phyloP scores from a whole-genome alignment of 805 yeast genomes.

The Lachancea fermentati region DNA sequence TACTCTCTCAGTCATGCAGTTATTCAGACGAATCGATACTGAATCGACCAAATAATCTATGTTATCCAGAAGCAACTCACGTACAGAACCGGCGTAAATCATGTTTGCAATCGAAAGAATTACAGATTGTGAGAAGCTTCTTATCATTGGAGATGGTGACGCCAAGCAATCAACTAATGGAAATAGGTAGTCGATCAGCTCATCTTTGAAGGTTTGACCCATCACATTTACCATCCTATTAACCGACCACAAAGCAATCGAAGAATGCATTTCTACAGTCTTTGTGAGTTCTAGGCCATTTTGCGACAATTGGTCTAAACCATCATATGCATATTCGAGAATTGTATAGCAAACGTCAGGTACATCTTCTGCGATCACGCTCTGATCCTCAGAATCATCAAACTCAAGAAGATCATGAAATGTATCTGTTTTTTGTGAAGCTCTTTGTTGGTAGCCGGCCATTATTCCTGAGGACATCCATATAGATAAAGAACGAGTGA shows the following conservation, averaged over 20 bases:
- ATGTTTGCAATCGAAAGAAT: conserved; percentile 44
- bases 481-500: conserved; percentile 20
- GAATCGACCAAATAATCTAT: conserved; percentile 78
- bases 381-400: conserved; percentile 6
- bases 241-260: conserved; percentile 19
- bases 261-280: conserved; percentile 21
- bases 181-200: conserved; percentile 64
- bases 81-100: conserved; percentile 53
- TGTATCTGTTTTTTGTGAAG: conserved; percentile 18
- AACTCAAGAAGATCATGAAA: conserved; percentile 10
- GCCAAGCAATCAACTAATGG: conserved; percentile 73
- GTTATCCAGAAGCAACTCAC: conserved; percentile 54
- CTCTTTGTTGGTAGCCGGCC: conserved; percentile 18
- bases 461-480: conserved; percentile 38
- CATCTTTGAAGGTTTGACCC: conserved; percentile 41
- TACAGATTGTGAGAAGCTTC: conserved; percentile 50
- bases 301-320: conserved; percentile 35
- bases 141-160: conserved; percentile 39
- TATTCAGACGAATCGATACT: conserved; percentile 62
- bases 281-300: conserved; percentile 12
- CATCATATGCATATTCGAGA: conserved; percentile 38
- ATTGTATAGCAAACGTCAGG: conserved; percentile 28
- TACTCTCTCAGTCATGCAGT: conserved; percentile 68
- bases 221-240: conserved; percentile 12
- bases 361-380: conserved; percentile 13